Evolutionary conservation across 2,329 filamentous ascomycete genomes (phyloP), one percentile per base, ranked within the genome.

Genomic region (Trichoderma cornu-damae): DNA sequence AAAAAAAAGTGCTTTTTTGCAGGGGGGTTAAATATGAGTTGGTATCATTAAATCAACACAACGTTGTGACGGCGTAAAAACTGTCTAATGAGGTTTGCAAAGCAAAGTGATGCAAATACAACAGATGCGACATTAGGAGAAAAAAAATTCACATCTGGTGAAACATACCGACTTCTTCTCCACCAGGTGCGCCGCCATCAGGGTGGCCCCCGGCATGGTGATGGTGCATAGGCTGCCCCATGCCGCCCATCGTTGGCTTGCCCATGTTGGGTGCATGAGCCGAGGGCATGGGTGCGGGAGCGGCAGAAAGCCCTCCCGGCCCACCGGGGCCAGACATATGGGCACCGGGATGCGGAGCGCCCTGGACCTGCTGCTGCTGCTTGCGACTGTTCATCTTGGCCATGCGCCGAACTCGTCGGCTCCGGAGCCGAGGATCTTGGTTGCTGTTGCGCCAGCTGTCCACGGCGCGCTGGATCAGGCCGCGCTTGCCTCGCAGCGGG

Each of bases 401-500:
- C 89, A 96, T 94, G 63, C 94, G 85, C 64, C 94, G 86, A 58
- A 99, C 94, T 66, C 94, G 83, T 71, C 94, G 83, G 73, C 93
- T 97, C 69, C 94, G 85, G 68, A 97, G 78, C 64, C 92, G 83
- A 49, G 90, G 90, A 67, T 99, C 94, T 75, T 96, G 91, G 75
- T 97, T 97, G 81, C 93, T 97, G 77, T 99, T 99, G 61, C 94
- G 84, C 94, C 94, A 97, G 77, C 92, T 96, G 74, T 99, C 94
- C 43, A 99, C 94, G 2, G 94, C 94, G 63, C 94, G 84, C 77
- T 99, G 94, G 65, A 99, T 99, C 60, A 99, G 80, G 6, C 94
- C 94, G 65, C 94, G 84, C 79, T 97, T 97, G 64, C 93, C 93
- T 62, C 93, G 85, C 59, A 97, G 80, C 58, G 89, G 88, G 6